These are phyloP conservation scores for Dictyostelium capitatum DNA, from an alignment of 78 protist genomes.

Conservation along the genomic window DNA sequence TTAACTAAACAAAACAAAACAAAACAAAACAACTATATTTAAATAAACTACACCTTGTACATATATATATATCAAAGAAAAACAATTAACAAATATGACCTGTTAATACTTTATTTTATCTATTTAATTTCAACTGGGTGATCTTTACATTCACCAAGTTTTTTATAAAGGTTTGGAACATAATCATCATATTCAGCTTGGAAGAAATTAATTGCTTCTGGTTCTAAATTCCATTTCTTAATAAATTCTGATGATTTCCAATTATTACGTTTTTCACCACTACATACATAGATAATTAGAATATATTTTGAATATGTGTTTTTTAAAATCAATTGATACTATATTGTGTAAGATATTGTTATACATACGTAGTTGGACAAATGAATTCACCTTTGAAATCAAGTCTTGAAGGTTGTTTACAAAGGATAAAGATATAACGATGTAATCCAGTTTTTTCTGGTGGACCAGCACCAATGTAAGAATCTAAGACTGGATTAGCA, in stretches of 20 bases:
- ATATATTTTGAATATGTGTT: too few species aligned
- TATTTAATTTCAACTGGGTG: constrained; percentile 34
- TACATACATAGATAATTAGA: too few species aligned
- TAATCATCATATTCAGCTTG: constrained; percentile 50
- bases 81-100: too few species aligned
- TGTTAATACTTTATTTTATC: too few species aligned
- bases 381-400: constrained; percentile 51
- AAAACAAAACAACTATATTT: too few species aligned
- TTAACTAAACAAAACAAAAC: constrained; percentile 4
- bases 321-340: too few species aligned
- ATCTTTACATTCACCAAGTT: not conserved
- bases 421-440: constrained; percentile 36
- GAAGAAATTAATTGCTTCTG: constrained; percentile 23
- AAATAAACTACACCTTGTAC: too few species aligned
- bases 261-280: constrained; percentile 54
- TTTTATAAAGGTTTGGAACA: constrained; percentile 46
- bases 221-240: constrained; percentile 36
- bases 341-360: too few species aligned
- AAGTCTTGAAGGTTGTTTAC: constrained; percentile 38
- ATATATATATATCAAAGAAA: too few species aligned
- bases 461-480: constrained; percentile 65
- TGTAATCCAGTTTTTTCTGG: constrained; percentile 62
- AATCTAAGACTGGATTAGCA: not conserved
- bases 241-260: constrained; percentile 17
- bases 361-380: constrained; percentile 10